Evolutionary conservation across 2,329 filamentous ascomycete species (phyloP).

Genomic region (Penicillium palitans): DNA sequence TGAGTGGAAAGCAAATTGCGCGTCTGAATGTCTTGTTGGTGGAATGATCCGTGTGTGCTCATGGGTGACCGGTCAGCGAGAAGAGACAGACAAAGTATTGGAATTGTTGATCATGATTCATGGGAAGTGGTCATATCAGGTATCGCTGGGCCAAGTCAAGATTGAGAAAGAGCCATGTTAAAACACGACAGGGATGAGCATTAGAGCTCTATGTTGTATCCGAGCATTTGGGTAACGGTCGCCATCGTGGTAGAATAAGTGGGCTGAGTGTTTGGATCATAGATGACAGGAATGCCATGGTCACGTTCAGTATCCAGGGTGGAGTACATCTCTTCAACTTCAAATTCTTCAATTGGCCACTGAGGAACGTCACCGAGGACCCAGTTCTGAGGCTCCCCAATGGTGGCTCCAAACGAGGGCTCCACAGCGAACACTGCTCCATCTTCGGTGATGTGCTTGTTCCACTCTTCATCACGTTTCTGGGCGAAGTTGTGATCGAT

Average conservation of each 20-base stretch:
- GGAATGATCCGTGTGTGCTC: background rate
- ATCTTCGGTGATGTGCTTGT: background rate
- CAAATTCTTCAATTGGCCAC: constrained; percentile 3
- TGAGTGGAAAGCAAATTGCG: rapidly evolving
- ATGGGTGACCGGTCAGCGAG: too few relatives aligned
- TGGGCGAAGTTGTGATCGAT: background rate
- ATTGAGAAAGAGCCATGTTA: background rate
- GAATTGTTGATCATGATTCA: background rate
- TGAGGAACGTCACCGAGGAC: background rate
- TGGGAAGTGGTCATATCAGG: background rate
- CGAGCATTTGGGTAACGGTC: background rate
- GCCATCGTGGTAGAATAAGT: background rate
- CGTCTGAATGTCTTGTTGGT: background rate
- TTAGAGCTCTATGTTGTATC: background rate
- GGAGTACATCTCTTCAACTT: constrained; percentile 46
- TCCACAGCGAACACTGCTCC: background rate
- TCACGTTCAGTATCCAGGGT: background rate
- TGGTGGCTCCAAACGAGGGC: too few relatives aligned
- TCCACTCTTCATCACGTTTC: background rate
- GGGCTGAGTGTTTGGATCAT: background rate
- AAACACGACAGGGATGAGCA: background rate
- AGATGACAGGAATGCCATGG: background rate
- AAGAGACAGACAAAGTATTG: too few relatives aligned
- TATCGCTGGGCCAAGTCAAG: background rate
- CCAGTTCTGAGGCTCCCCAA: background rate